Base-by-base conservation (phyloP, 106 monocot species). In the Narthecium ossifragum region DNA sequence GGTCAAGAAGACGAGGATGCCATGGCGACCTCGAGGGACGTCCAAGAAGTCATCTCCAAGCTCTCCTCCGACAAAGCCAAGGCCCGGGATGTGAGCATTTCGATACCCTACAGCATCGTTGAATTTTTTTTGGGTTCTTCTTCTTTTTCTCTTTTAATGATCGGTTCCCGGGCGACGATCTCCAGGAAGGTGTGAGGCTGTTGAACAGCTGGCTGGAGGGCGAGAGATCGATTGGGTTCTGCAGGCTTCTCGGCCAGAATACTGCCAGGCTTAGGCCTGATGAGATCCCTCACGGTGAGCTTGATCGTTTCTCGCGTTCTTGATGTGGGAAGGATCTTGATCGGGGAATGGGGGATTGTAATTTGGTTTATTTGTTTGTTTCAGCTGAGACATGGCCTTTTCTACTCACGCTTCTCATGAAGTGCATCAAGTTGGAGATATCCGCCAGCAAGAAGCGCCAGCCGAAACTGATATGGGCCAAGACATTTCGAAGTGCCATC, bases 361-460 rank as follows among this genome's bases (percentile, higher is more conserved):
- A 26, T 10, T 33, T 54, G 21, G 52, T 61, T 11, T 32, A 33
- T 57, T 66, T 12, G 46, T 49, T n/a, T n/a, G 31, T 72, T 72
- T 60, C 70, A 90, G 90, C 62, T 29, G 86, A 80, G 28, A 81
- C 90, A 10, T 96, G 94, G 90, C 94, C 94, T 5, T 90, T 80
- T 65, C 51, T 90, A 10, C 13, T 96, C 22, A 84, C 56, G 7
- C 33, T 85, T 53, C 69, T 93, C 31, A 73, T 58, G 49, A 80
- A 85, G 24, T 93, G 93, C 69, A 63, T 85, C 6, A 37, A 22
- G 20, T 34, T 72, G 74, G 88, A 93, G 64, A 82, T 85, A 71
- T 65, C 78, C 21, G 60, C 63, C 1, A 84, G 78, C 70, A 96
- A 86, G 66, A 85, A 80, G 57, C 72, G 78, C 6, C 75, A 55